phyloP scores from a whole-genome alignment of 495 filamentous ascomycete species.

The Podospora conica region DNA sequence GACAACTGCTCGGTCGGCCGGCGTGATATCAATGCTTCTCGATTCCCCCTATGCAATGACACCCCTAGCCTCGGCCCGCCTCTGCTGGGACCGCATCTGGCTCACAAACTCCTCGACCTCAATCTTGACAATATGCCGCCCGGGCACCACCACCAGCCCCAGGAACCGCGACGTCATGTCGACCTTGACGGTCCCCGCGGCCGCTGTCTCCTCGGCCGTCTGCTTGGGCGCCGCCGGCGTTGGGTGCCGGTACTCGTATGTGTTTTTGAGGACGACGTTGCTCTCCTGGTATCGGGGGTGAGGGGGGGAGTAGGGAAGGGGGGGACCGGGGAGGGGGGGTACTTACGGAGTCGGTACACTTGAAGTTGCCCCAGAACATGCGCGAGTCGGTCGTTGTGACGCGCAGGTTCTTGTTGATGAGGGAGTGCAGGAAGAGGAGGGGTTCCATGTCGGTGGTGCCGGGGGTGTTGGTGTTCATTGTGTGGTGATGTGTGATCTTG shows the following conservation, averaged over 20 bases:
- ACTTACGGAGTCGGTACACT: slow-evolving; percentile 85
- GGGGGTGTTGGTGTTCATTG: neutral
- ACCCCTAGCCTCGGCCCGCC: neutral
- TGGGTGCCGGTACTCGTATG: slow-evolving; percentile 81
- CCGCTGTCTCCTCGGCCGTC: slow-evolving; percentile 39
- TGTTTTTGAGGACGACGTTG: slow-evolving; percentile 79
- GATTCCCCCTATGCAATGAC: neutral
- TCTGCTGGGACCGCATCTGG: slow-evolving; percentile 28
- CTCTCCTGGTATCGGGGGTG: slow-evolving; percentile 28
- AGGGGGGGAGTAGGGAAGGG: neutral
- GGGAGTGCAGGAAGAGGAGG: slow-evolving; percentile 40
- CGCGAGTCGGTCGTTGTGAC: slow-evolving; percentile 77
- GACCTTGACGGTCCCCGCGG: slow-evolving; percentile 43
- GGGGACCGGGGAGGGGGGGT: neutral
- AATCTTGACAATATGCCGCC: slow-evolving; percentile 76
- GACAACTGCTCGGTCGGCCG: neutral
- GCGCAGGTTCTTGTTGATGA: slow-evolving; percentile 65
- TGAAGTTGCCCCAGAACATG: slow-evolving; percentile 85
- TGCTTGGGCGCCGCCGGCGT: slow-evolving; percentile 37
- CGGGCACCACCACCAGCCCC: slow-evolving; percentile 85
- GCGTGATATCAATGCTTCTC: too few relatives aligned
- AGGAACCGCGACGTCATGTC: slow-evolving; percentile 80
- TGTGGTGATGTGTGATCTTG: neutral
- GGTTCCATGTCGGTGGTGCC: slow-evolving; percentile 12
- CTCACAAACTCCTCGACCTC: slow-evolving; percentile 71